Conservation (phyloP, 345 rosid species). For the thale cress (Arabidopsis thaliana) region TAIR10.1 NC_003070.9:24060001-24060500, state of each 20-base stretch:
- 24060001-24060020: too few relatives aligned
- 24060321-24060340: too few relatives aligned
- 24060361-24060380: background rate
- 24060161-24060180: background rate
- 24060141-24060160: background rate
- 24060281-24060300: background rate
- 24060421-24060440: constrained; percentile 5
- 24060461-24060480: background rate
- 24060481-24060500: background rate
- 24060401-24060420: background rate
- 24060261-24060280: background rate
- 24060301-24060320: background rate
- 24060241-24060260: background rate
- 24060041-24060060: too few relatives aligned
- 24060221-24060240: background rate
- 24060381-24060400: constrained; percentile 18
- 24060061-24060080: too few relatives aligned
- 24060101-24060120: too few relatives aligned
- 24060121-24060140: too few relatives aligned
- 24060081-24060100: too few relatives aligned
- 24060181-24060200: background rate
- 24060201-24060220: background rate
- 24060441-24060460: background rate
- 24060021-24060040: too few relatives aligned
- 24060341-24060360: background rate